Base-by-base conservation (phyloP, 2,329 filamentous ascomycete species). In the Trichocomaceae sp. region DNA sequence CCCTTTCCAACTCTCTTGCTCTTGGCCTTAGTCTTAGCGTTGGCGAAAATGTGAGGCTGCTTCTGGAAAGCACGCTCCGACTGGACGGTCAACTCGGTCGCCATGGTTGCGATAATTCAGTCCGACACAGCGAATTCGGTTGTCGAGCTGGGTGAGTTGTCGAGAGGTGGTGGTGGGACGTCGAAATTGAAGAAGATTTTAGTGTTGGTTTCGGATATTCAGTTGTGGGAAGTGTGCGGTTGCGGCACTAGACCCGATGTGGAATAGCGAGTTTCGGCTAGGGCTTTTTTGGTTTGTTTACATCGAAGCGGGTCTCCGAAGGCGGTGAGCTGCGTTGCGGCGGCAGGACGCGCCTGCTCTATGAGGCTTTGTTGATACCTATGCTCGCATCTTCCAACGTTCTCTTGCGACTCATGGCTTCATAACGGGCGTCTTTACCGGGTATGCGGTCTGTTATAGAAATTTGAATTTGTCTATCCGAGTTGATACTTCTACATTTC, bases 21-120 rank as follows among this genome's bases (percentile, higher is more conserved):
- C 76, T 87, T 89, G 75, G 85, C 79, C 83, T 90, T 90, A 77
- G 82, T 81, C 87, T 99, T 99, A 76, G 87, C 83, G 87, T 97
- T 96, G 74, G 88, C 85, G 89, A 97, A 99, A 84, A 99, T 96
- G 81, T 99, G 93, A 78, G 93, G 93, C 85, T 99, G 92, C 87
- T 99, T 99, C 82, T 97, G 93, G 89, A 88, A 99, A 84, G 93
- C 93, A 83, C 93, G 92, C 87, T 99, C 93, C 77, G 90, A 95
- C 87, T 99, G 93, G 80, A 99, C 93, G 78, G 90, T 95, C 82
- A 96, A 84, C 84, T 96, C 90, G 84, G 90, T 96, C 77, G 90
- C 90, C 90, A 95, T 96, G 78, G 76, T 84, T 82, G 79, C 79
- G 78, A 73, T 68, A 73, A 72, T 74, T 76, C 74, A 76, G 67